Base-by-base conservation (phyloP, 2,329 filamentous ascomycete genomes). In the Diaporthe velutina region DNA sequence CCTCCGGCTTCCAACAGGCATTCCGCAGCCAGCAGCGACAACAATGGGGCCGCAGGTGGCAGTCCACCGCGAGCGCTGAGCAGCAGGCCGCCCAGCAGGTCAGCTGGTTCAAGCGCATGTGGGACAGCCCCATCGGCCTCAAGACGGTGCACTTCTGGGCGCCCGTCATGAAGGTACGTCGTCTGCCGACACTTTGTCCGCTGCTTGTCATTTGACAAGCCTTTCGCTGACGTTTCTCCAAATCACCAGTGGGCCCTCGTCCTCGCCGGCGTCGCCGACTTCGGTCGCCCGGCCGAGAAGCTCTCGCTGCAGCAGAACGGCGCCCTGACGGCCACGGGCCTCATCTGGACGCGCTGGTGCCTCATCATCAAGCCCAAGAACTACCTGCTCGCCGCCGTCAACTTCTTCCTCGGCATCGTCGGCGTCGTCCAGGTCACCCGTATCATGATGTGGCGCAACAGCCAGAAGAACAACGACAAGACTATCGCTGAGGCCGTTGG, bases 81-180 rank as follows among this genome's bases (percentile, higher is more conserved):
- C 74, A 73, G 64, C 52, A 55, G 48, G 83, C 85, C 40, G 55
- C 61, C 61, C 66, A 61, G 74, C 80, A 85, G 78, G 80, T 83
- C 77, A 86, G 86, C 81, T 92, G 89, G 88, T 92, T 97, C 84
- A 92, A 93, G 88, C 92, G 92, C 85, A 91, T 97, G 89, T 95
- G 93, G 93, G 91, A 95, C 84, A 95, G 93, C 84, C 93, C 94
- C 77, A 85, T 96, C 78, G 94, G 94, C 70, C 80, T 96, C 80
- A 95, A 95, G 93, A 99, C 97, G 77, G 97, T 99, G 81, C 97
- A 99, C 86, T 99, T 99, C 88, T 99, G 97, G 95, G 96, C 96
- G 58, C 96, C 96, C 74, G 93, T 98, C 79, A 98, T 98, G 95
- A 98, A 90, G 85, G 86, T 87, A 80, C 78, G 83, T 33, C n/a